Evolutionary conservation across 2,329 filamentous ascomycete species (phyloP).

Genomic region (Alternaria hordeiaustralica): DNA sequence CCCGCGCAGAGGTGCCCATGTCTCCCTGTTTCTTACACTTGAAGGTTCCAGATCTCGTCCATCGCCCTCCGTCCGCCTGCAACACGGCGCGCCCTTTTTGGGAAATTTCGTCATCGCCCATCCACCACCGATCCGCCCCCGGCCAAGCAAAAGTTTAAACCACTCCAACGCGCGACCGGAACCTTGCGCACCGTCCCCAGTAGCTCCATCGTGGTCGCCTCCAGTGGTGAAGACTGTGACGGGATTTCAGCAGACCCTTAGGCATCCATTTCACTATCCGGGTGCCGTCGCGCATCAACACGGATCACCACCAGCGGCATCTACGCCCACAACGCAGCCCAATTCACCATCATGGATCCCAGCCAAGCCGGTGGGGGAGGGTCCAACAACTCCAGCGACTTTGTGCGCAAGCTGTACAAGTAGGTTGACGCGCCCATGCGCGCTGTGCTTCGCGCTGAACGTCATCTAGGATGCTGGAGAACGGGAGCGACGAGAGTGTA

Average conservation of each 20-base stretch:
- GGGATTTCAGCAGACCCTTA: background rate
- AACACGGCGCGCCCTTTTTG: conserved; percentile 26
- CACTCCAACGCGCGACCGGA: conserved; percentile 16
- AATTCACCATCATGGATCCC: conserved; percentile 38
- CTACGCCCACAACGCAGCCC: background rate
- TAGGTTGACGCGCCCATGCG: conserved; percentile 56
- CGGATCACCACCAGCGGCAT: conserved; percentile 3
- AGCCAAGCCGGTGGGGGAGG: conserved; percentile 45
- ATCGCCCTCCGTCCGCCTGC: conserved; percentile 23
- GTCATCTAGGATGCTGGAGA: conserved; percentile 84
- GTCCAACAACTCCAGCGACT: conserved; percentile 90
- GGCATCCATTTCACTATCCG: background rate
- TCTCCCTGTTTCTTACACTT: conserved; percentile 32
- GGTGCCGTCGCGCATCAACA: conserved; percentile 14
- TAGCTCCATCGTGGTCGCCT: conserved; percentile 1
- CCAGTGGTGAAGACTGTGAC: conserved; percentile 3
- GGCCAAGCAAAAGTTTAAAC: conserved; percentile 21
- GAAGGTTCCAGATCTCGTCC: conserved; percentile 34
- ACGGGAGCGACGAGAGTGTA: conserved; percentile 88
- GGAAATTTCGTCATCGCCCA: conserved; percentile 31
- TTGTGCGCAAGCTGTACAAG: conserved; percentile 99
- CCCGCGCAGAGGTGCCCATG: conserved; percentile 28
- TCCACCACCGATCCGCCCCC: conserved; percentile 16
- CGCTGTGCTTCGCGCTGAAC: conserved; percentile 33
- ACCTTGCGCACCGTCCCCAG: conserved; percentile 22